Evolutionary conservation across 176 grass and related monocot genomes (phyloP).

Genomic region (Oryza meridionalis): DNA sequence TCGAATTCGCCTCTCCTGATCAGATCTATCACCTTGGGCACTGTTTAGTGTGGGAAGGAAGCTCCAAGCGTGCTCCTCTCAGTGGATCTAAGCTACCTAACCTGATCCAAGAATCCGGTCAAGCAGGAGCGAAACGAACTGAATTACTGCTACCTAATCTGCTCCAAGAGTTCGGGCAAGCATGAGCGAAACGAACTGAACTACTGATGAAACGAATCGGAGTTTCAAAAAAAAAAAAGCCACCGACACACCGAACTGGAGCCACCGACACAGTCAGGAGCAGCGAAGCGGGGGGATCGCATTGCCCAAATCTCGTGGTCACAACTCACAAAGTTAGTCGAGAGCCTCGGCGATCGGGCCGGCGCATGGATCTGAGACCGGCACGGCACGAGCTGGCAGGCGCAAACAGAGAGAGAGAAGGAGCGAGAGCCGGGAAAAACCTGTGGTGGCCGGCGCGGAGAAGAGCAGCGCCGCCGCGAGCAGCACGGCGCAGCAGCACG

Average conservation of each 20-base stretch:
- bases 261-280: conserved; percentile 22
- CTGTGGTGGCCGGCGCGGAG: conserved; percentile 56
- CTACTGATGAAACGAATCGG: neutral
- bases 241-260: conserved; percentile 42
- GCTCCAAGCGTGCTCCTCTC: neutral
- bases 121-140: conserved; percentile 3
- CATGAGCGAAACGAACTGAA: no score
- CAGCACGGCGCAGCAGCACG: conserved; percentile 50
- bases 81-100: neutral
- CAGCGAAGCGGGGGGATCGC: conserved; percentile 6
- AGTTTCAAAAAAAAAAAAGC: neutral
- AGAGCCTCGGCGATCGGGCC: conserved; percentile 26
- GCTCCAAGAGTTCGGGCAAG: neutral
- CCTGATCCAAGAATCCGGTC: neutral
- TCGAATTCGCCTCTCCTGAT: neutral
- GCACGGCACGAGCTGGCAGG: no score
- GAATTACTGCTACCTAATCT: neutral
- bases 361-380: conserved; percentile 6
- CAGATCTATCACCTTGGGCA: conserved; percentile 39
- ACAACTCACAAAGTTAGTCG: neutral
- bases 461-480: conserved; percentile 52
- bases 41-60: neutral
- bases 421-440: neutral
- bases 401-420: no score
- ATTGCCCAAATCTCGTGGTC: conserved; percentile 13